Conservation (phyloP, 306 rosid species). For the Glycyrrhiza uralensis region DNA sequence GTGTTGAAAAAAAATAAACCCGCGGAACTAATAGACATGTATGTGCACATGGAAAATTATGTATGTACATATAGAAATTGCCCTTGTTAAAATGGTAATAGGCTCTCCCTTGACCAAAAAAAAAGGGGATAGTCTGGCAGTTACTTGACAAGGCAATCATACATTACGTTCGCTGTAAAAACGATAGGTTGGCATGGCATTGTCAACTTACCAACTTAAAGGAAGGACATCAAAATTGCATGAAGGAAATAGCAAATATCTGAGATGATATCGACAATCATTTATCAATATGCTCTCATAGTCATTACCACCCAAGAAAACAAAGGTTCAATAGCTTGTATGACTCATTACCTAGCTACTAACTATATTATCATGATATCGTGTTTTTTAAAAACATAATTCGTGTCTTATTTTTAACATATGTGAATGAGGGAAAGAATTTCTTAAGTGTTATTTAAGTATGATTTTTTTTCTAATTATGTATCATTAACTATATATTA, state of each 20-base stretch:
- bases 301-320: neutral
- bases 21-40: too few relatives aligned
- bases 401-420: neutral
- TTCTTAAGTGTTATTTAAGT: neutral
- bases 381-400: neutral
- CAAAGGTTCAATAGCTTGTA: neutral
- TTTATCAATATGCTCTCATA: neutral
- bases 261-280: neutral
- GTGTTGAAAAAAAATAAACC: too few relatives aligned
- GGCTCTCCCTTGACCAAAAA: too few relatives aligned
- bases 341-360: neutral
- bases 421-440: neutral
- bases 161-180: neutral
- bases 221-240: slow-evolving; percentile 2
- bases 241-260: neutral
- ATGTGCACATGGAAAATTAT: too few relatives aligned
- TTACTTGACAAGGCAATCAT: neutral
- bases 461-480: neutral
- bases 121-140: neutral
- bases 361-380: neutral
- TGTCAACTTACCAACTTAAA: neutral
- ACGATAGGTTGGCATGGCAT: neutral
- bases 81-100: too few relatives aligned
- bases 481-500: too few relatives aligned
- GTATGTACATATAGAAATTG: too few relatives aligned